These are phyloP conservation scores for Coelastrella sp. DNA, from an alignment of 139 green algal genomes.

Conservation along the genomic window DNA sequence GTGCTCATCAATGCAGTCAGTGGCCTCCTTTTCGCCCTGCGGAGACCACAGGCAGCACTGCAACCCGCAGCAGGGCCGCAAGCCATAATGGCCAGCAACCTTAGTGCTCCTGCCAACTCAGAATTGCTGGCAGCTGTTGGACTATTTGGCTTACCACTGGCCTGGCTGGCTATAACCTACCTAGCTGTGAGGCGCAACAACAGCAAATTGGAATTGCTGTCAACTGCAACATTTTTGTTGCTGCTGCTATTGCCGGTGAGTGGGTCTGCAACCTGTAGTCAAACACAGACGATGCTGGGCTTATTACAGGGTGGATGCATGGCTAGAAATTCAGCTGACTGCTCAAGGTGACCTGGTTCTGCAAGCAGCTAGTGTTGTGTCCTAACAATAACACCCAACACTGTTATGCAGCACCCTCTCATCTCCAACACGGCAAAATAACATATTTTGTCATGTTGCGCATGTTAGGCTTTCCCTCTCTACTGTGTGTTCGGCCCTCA, in stretches of 20 bases:
- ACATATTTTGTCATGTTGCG: not conserved
- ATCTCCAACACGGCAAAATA: not conserved
- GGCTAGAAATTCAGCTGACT: too few species aligned
- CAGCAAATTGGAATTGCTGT: not conserved
- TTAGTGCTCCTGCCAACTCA: not conserved
- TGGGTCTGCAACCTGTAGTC: too few species aligned
- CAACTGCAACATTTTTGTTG: not conserved
- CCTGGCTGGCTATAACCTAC: conserved; percentile 11
- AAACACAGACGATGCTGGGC: too few species aligned
- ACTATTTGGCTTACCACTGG: not conserved
- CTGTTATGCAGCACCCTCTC: too few species aligned
- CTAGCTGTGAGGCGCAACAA: conserved; percentile 16
- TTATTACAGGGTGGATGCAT: too few species aligned
- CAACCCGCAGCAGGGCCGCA: not conserved
- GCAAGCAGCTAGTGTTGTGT: too few species aligned
- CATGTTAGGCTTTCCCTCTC: not conserved
- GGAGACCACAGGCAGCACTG: not conserved
- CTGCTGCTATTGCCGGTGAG: conserved; percentile 22
- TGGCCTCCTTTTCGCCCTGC: not conserved
- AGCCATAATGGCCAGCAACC: not conserved
- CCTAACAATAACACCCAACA: too few species aligned
- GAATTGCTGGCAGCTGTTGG: not conserved
- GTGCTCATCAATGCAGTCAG: conserved; percentile 7
- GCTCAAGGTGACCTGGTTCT: too few species aligned
- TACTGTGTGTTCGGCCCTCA: conserved; percentile 12